Evolutionary conservation across 2,329 filamentous ascomycete genomes (phyloP).

Genomic region (Hypoxylon sp.): DNA sequence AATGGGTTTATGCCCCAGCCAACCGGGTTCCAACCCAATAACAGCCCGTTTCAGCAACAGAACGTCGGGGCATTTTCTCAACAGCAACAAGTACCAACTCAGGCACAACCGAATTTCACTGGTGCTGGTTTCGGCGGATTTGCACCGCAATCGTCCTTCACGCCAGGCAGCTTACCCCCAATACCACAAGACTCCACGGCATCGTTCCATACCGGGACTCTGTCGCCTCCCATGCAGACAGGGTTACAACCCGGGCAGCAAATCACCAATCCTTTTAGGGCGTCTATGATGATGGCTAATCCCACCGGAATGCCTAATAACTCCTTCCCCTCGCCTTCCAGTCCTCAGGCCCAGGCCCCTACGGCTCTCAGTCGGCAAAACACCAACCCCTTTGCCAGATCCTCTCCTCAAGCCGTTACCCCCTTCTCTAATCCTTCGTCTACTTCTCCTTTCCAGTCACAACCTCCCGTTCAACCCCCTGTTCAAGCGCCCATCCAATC

Average conservation of each 20-base stretch:
- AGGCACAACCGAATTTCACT: slow-evolving; percentile 65
- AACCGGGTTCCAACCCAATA: slow-evolving; percentile 57
- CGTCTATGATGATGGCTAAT: slow-evolving; percentile 81
- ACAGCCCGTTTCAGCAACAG: slow-evolving; percentile 59
- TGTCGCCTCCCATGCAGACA: slow-evolving; percentile 56
- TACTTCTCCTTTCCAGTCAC: slow-evolving; percentile 62
- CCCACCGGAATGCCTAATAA: slow-evolving; percentile 62
- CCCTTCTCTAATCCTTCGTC: slow-evolving; percentile 53
- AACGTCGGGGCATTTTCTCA: slow-evolving; percentile 50
- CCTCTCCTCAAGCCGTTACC: slow-evolving; percentile 58
- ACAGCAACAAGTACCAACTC: slow-evolving; percentile 57
- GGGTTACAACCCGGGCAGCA: slow-evolving; percentile 65
- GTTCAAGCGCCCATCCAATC: slow-evolving; percentile 60
- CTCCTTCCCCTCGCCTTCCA: slow-evolving; percentile 57
- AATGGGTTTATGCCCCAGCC: slow-evolving; percentile 51
- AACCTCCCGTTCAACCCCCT: slow-evolving; percentile 53
- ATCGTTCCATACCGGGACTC: slow-evolving; percentile 62
- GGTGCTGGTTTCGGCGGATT: slow-evolving; percentile 89
- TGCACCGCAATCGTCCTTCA: slow-evolving; percentile 72
- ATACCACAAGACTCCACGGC: slow-evolving; percentile 70
- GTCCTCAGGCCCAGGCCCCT: slow-evolving; percentile 52
- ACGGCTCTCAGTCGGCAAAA: slow-evolving; percentile 68
- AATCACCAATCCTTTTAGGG: slow-evolving; percentile 91
- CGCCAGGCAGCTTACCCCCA: slow-evolving; percentile 64
- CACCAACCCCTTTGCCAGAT: slow-evolving; percentile 90